Percentiles rank a stretch among this genome's conserved stretches.
These are phyloP conservation scores for Leccinum angustisporum DNA, from an alignment of 1,284 basidiomycete genomes.

Conservation along the genomic window DNA sequence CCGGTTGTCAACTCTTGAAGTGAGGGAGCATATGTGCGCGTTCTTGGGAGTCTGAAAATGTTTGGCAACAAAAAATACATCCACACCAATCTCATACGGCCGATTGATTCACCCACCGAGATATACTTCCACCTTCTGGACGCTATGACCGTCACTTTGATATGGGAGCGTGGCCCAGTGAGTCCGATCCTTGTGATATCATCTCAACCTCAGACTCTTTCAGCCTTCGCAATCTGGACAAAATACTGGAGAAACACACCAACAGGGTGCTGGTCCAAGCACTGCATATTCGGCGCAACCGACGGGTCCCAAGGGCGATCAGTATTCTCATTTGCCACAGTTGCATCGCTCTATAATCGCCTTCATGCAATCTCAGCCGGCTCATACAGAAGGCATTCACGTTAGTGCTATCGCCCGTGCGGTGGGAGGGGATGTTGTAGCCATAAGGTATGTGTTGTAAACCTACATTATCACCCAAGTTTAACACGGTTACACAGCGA, in stretches of 20 bases:
- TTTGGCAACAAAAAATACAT: conserved; percentile 86
- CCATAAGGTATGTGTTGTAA: conserved; percentile 49
- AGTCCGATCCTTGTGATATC: conserved; percentile 15
- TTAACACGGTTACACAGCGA: conserved; percentile 39
- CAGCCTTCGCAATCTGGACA: conserved; percentile 33
- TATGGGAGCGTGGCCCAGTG: conserved; percentile 49
- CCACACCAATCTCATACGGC: conserved; percentile 73
- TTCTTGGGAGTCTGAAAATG: conserved; percentile 86
- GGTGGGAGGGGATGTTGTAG: conserved; percentile 42
- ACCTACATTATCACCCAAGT: not conserved
- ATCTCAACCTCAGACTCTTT: conserved; percentile 5
- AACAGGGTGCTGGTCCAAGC: conserved; percentile 14
- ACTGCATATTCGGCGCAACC: conserved; percentile 35
- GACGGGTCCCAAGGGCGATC: conserved; percentile 34
- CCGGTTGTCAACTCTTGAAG: conserved; percentile 40
- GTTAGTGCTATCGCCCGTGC: conserved; percentile 58
- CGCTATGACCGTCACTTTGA: conserved; percentile 47
- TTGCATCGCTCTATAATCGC: conserved; percentile 68
- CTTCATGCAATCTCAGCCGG: conserved; percentile 48
- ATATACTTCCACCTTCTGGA: conserved; percentile 77
- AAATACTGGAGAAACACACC: conserved; percentile 14
- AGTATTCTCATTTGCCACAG: conserved; percentile 56
- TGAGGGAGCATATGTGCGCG: conserved; percentile 78
- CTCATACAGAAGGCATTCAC: conserved; percentile 58
- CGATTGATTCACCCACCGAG: conserved; percentile 75